A percentile compares a stretch with the other conserved stretches of the same genome.
Conservation (phyloP, 2,329 filamentous ascomycete genomes). For the Hypoxylon sp. region DNA sequence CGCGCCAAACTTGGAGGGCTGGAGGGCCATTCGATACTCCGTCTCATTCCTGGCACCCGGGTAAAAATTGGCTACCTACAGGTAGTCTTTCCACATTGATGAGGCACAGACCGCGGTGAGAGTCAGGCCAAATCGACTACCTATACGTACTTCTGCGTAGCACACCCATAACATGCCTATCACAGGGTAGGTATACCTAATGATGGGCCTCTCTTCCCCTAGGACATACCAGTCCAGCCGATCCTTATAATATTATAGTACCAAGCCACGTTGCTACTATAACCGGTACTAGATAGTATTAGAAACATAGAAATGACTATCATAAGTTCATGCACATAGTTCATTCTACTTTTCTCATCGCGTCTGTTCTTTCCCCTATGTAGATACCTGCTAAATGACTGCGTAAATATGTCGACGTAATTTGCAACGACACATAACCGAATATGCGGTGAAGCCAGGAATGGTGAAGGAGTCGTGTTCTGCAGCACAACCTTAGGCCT, state of each 20-base stretch:
- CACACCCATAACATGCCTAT: no score
- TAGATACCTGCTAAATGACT: not conserved
- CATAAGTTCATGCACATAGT: not conserved
- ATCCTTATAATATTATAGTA: constrained; percentile 1
- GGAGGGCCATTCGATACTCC: not conserved
- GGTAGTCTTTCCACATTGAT: not conserved
- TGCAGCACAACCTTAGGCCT: not conserved
- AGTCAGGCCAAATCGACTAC: not conserved
- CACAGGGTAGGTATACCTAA: not conserved
- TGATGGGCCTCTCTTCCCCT: not conserved
- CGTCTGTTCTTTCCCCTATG: not conserved
- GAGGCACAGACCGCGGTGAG: not conserved
- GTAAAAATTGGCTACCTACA: no score
- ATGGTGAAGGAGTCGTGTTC: not conserved
- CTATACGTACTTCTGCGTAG: constrained; percentile 4
- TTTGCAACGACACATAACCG: not conserved
- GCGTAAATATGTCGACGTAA: not conserved
- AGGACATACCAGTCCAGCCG: not conserved
- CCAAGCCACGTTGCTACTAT: not conserved
- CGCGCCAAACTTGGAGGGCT: not conserved
- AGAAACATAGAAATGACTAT: not conserved
- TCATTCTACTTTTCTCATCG: not conserved
- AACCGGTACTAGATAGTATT: not conserved
- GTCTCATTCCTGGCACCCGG: not conserved
- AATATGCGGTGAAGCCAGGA: not conserved